Evolutionary conservation across 208 protist genomes (phyloP).

Genomic region (Trypanosoma brucei): DNA sequence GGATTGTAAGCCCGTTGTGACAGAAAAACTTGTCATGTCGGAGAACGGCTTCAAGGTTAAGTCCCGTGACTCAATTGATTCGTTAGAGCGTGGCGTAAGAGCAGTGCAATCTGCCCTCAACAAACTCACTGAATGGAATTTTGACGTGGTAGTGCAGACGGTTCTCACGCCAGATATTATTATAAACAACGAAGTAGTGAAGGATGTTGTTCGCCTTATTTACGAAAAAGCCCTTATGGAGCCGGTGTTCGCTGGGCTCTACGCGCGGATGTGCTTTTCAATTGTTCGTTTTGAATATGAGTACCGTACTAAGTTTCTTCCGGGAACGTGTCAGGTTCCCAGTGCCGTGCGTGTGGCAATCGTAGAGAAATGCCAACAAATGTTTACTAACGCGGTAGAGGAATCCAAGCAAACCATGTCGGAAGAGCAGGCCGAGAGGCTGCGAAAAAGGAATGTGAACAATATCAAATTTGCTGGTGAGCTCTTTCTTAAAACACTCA

Average conservation of each 20-base stretch:
- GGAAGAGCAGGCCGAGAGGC: conserved; percentile 54
- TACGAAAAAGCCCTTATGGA: conserved; percentile 85
- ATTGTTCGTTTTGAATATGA: conserved; percentile 79
- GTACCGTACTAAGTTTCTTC: conserved; percentile 10
- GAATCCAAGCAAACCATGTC: conserved; percentile 1
- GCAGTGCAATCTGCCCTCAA: conserved; percentile 78
- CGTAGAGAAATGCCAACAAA: conserved; percentile 25
- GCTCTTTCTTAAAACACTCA: conserved; percentile 72
- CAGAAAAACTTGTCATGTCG: conserved; percentile 72
- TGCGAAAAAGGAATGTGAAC: conserved; percentile 80
- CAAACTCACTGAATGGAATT: conserved; percentile 87
- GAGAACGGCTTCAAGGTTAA: conserved; percentile 82
- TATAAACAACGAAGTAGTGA: conserved; percentile 52
- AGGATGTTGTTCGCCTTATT: conserved; percentile 71
- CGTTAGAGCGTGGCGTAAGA: conserved; percentile 62
- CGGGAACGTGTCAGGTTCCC: not conserved
- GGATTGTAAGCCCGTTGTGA: conserved; percentile 56
- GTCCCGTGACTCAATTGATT: conserved; percentile 62
- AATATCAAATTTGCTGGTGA: conserved; percentile 91
- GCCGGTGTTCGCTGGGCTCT: conserved; percentile 83
- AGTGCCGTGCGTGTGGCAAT: conserved; percentile 23
- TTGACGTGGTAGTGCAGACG: conserved; percentile 57
- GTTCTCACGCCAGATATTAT: conserved; percentile 70
- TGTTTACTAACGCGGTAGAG: conserved; percentile 14
- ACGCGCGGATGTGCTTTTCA: conserved; percentile 69